These are phyloP conservation scores for Cyanidiococcus yangmingshanensis DNA, from an alignment of 23 red algal species.

Conservation along the genomic window DNA sequence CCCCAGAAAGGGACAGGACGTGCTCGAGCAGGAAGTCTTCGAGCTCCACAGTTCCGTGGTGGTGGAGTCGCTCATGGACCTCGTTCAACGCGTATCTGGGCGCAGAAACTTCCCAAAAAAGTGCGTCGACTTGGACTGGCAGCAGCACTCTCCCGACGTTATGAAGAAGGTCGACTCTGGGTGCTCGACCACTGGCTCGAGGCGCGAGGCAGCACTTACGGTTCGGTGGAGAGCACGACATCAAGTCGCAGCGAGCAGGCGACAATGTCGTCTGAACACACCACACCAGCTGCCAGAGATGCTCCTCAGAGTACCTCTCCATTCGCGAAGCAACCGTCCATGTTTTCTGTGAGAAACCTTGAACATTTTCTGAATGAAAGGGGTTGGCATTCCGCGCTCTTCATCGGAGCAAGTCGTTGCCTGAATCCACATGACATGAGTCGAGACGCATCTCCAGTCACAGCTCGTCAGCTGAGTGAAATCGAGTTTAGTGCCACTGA, in stretches of 20 bases:
- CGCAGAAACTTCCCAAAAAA: neutral
- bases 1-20: conserved; percentile 88
- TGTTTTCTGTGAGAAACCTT: neutral
- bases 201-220: no score
- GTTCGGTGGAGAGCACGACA: neutral
- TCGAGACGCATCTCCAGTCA: neutral
- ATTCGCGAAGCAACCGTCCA: neutral
- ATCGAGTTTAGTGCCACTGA: neutral
- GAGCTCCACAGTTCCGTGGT: conserved; percentile 58
- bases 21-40: conserved; percentile 54
- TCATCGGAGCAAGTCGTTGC: neutral
- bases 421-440: no score
- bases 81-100: conserved; percentile 18
- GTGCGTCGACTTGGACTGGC: neutral
- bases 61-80: conserved; percentile 65
- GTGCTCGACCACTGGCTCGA: neutral
- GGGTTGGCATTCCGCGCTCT: neutral
- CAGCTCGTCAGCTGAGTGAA: neutral
- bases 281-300: no score
- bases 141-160: neutral
- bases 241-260: neutral
- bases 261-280: neutral
- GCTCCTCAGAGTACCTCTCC: neutral
- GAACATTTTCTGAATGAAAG: neutral
- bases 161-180: conserved; percentile 7